A percentile compares a stretch with the other conserved stretches of the same genome.
Evolutionary conservation across 805 yeast species (phyloP).

Genomic region (Hanseniaspora mollemarum): DNA sequence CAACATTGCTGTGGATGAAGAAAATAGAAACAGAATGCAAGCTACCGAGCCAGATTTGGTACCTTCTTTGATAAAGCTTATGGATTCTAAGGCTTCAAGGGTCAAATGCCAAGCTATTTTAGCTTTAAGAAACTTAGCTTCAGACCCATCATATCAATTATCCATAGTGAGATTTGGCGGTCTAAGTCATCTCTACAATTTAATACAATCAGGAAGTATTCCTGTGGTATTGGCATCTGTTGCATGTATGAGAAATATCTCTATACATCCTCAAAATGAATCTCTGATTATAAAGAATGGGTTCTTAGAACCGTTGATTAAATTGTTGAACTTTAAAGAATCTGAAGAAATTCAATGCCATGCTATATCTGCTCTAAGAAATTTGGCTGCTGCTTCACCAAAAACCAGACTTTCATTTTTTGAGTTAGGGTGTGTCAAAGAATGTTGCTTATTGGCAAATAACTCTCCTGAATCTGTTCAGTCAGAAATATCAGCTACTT

Average conservation of each 20-base stretch:
- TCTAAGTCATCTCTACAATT: constrained; percentile 78
- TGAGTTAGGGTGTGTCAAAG: constrained; percentile 90
- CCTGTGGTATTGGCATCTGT: constrained; percentile 92
- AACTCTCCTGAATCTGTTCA: constrained; percentile 85
- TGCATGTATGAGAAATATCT: constrained; percentile 93
- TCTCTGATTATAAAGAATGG: constrained; percentile 95
- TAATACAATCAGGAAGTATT: constrained; percentile 78
- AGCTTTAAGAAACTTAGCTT: constrained; percentile 89
- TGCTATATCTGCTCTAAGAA: constrained; percentile 90
- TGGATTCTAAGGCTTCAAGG: constrained; percentile 88
- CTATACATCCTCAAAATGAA: constrained; percentile 93
- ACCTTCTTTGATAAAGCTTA: constrained; percentile 70
- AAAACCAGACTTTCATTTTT: constrained; percentile 81
- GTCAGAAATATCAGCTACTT: constrained; percentile 91
- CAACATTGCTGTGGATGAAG: constrained; percentile 93
- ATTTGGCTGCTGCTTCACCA: constrained; percentile 91
- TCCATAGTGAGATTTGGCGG: constrained; percentile 96
- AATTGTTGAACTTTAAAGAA: constrained; percentile 68
- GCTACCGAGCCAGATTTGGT: constrained; percentile 90
- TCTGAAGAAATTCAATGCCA: constrained; percentile 97
- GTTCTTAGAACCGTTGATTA: constrained; percentile 80
- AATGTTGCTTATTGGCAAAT: constrained; percentile 78
- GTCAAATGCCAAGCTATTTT: constrained; percentile 98
- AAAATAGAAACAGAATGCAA: constrained; percentile 74
- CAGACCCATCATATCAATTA: constrained; percentile 89